Percentiles rank a stretch among this genome's conserved stretches.
Conservation (phyloP, 2,329 filamentous ascomycete genomes). For the Metarhizium humberi region DNA sequence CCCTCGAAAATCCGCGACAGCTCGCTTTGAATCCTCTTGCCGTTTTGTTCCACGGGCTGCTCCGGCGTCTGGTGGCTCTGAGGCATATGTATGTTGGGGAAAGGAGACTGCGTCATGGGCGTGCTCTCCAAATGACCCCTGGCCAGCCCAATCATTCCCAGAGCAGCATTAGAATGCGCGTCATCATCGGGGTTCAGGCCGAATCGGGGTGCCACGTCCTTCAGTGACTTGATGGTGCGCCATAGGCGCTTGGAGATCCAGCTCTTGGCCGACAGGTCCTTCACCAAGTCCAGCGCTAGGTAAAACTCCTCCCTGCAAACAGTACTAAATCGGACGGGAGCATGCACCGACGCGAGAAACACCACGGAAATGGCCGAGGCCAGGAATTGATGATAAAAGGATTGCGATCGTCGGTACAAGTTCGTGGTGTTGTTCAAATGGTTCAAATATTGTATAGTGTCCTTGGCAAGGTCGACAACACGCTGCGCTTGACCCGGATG, state of each 20-base stretch:
- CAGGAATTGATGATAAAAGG: slow-evolving; percentile 74
- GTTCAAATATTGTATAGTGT: slow-evolving; percentile 63
- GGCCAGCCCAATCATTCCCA: slow-evolving; percentile 48
- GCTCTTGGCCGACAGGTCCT: slow-evolving; percentile 60
- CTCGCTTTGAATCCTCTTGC: slow-evolving; percentile 40
- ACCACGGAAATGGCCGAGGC: slow-evolving; percentile 66
- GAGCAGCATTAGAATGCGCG: slow-evolving; percentile 39
- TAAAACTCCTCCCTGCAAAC: slow-evolving; percentile 69
- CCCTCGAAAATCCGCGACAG: slow-evolving; percentile 39
- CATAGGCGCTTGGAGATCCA: slow-evolving; percentile 66
- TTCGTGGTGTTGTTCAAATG: slow-evolving; percentile 64
- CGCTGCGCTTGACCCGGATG: slow-evolving; percentile 66
- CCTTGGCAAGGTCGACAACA: slow-evolving; percentile 65
- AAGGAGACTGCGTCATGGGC: slow-evolving; percentile 14
- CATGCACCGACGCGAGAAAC: slow-evolving; percentile 68
- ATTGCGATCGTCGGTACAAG: slow-evolving; percentile 62
- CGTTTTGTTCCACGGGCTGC: slow-evolving; percentile 29
- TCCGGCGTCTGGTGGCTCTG: slow-evolving; percentile 4
- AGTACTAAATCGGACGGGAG: slow-evolving; percentile 60
- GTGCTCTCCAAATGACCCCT: slow-evolving; percentile 24
- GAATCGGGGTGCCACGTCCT: slow-evolving; percentile 61
- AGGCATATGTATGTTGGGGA: slow-evolving; percentile 19
- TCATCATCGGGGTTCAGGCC: slow-evolving; percentile 45
- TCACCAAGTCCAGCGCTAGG: slow-evolving; percentile 65
- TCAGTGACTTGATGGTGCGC: slow-evolving; percentile 61